Conservation (phyloP, 1,284 basidiomycete species). For the Tilletiopsis washingtonensis region DNA sequence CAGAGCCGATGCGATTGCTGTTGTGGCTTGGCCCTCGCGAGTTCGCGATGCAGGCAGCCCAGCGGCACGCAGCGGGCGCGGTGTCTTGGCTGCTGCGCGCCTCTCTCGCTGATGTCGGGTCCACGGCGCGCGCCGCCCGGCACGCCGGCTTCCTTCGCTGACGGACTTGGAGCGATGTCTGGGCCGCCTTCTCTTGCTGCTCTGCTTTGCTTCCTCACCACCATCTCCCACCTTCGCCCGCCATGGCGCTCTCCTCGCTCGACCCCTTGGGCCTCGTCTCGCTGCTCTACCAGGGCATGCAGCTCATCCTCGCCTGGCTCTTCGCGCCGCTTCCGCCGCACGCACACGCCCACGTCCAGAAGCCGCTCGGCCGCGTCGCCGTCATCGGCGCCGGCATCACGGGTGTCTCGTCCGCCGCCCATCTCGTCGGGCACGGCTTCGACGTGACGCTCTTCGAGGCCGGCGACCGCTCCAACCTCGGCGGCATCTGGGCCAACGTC, state of each 20-base stretch:
- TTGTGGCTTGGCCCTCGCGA: no score
- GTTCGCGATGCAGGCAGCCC: no score
- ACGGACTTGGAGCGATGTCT: no score
- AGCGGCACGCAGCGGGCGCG: no score
- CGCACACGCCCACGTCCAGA: constrained; percentile 8
- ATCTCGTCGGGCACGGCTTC: constrained; percentile 45
- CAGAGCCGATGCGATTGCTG: no score
- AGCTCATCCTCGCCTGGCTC: constrained; percentile 28
- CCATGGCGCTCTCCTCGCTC: not conserved
- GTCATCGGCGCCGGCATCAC: constrained; percentile 48
- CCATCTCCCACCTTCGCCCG: no score
- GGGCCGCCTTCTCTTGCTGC: no score
- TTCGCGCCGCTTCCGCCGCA: constrained; percentile 33
- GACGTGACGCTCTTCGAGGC: constrained; percentile 47
- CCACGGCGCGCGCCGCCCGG: no score
- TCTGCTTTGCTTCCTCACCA: no score
- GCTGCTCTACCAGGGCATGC: constrained; percentile 32
- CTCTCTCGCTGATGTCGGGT: no score
- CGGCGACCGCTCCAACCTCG: constrained; percentile 31
- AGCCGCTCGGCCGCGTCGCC: constrained; percentile 42
- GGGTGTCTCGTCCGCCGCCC: constrained; percentile 45
- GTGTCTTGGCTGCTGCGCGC: no score
- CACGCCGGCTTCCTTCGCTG: no score
- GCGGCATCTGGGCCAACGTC: constrained; percentile 60
- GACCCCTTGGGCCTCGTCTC: constrained; percentile 7